phyloP scores from a whole-genome alignment of 2,329 filamentous ascomycete species.

The Aureobasidium vineae region DNA sequence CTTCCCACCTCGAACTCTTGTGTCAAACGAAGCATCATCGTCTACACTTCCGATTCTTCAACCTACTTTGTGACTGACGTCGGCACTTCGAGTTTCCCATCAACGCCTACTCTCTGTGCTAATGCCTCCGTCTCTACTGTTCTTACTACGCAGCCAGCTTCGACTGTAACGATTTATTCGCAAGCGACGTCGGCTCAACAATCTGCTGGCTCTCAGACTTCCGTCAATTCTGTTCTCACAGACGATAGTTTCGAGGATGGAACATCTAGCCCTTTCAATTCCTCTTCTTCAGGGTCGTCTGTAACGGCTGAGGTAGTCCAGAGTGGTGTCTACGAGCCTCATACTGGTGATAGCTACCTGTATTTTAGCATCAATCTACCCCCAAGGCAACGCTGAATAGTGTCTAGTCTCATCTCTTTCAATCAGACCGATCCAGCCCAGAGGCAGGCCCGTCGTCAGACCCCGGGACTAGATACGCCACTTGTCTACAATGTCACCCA shows the following conservation, averaged over 20 bases:
- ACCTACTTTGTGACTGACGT: constrained; percentile 2
- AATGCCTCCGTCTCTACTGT: background rate
- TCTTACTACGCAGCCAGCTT: background rate
- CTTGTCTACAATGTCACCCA: constrained; percentile 11
- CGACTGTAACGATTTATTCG: background rate
- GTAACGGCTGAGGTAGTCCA: background rate
- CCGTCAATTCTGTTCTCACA: background rate
- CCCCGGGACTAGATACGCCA: background rate
- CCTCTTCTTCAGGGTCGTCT: background rate
- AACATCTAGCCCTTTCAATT: background rate
- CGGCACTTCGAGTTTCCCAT: background rate
- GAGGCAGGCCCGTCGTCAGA: background rate
- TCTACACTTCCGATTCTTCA: background rate
- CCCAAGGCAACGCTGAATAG: background rate
- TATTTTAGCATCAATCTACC: background rate
- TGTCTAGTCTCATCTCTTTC: background rate
- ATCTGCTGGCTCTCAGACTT: background rate
- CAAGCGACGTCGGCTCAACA: background rate
- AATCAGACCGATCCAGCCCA: background rate
- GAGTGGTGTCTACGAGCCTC: background rate
- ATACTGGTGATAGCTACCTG: background rate
- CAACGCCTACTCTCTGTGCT: background rate
- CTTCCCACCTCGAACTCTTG: constrained; percentile 5
- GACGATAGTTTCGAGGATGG: constrained; percentile 1
- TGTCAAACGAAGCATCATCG: background rate